These are phyloP conservation scores for Debaryomyces fabryi DNA, from an alignment of 1,139 yeast species.

Conservation along the genomic window DNA sequence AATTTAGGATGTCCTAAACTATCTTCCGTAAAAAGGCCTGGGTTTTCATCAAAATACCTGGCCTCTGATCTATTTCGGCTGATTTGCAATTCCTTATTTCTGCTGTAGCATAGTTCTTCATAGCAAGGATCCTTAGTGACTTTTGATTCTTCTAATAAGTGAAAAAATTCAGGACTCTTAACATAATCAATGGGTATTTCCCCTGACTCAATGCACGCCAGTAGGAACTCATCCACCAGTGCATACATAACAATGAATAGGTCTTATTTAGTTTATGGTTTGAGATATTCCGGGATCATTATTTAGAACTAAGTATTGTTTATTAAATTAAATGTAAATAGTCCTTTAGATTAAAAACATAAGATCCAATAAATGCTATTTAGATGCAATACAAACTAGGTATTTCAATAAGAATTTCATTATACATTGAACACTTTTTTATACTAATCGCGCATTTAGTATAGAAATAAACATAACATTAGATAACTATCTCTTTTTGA, in stretches of 20 bases:
- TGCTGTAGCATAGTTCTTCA: constrained; percentile 12
- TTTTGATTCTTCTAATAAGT: constrained; percentile 3
- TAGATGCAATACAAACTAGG: not conserved
- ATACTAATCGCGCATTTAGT: constrained; percentile 2
- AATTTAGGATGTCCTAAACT: not conserved
- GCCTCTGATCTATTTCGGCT: constrained; percentile 8
- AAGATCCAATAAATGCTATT: not conserved
- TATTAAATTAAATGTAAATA: not conserved
- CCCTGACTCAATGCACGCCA: constrained; percentile 7
- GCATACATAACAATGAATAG: not conserved
- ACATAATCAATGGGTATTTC: constrained; percentile 11
- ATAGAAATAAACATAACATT: constrained; percentile 2
- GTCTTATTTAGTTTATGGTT: not conserved
- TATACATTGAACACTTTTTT: not conserved
- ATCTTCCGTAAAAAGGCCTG: constrained; percentile 3
- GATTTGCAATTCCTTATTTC: constrained; percentile 11
- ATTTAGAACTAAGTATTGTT: not conserved
- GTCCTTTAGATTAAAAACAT: not conserved
- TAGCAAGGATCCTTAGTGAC: constrained; percentile 8
- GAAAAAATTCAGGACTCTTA: constrained; percentile 8
- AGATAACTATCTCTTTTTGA: not conserved
- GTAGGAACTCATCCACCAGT: constrained; percentile 6
- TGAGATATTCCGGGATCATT: not conserved
- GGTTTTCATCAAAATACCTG: constrained; percentile 6
- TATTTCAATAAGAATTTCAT: not conserved